phyloP scores from a whole-genome alignment of 2,329 filamentous ascomycete genomes.

The Claviceps citrina region DNA sequence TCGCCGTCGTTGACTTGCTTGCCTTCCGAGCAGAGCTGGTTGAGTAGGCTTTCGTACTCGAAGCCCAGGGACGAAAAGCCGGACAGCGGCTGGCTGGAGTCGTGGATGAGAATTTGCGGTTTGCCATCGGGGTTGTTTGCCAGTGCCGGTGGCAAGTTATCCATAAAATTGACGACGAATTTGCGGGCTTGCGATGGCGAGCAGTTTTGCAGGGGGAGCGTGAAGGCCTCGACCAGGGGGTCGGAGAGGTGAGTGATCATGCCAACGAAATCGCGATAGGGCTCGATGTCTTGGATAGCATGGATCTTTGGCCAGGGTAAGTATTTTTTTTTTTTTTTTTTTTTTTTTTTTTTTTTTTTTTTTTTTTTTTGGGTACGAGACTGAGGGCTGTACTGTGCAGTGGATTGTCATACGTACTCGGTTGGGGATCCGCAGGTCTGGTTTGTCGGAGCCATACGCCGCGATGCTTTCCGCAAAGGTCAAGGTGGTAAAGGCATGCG shows the following conservation, averaged over 20 bases:
- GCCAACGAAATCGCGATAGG: constrained; percentile 46
- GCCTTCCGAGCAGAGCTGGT: constrained; percentile 12
- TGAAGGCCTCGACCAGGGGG: constrained; percentile 62
- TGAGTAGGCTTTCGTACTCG: constrained; percentile 43
- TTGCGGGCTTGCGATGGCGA: constrained; percentile 37
- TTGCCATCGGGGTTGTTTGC: constrained; percentile 58
- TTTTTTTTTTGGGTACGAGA: no score
- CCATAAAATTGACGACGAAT: constrained; percentile 58
- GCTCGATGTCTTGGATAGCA: constrained; percentile 42
- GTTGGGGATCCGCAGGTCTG: constrained; percentile 64
- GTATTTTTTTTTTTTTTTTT: no score
- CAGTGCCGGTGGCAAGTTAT: constrained; percentile 43
- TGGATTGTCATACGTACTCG: constrained; percentile 28
- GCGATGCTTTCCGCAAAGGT: constrained; percentile 45
- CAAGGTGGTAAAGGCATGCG: constrained; percentile 19
- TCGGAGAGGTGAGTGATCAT: constrained; percentile 58
- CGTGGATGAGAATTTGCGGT: constrained; percentile 63
- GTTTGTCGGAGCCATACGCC: constrained; percentile 78
- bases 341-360: no score
- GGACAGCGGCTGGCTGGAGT: constrained; percentile 55
- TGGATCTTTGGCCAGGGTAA: constrained; percentile 35
- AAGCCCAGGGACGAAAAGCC: constrained; percentile 63
- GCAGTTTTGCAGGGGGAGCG: constrained; percentile 41
- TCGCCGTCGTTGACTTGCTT: constrained; percentile 48
- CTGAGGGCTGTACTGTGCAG: background rate